Conservation (phyloP, 1,284 basidiomycete species). For the Blastosporella zonata region DNA sequence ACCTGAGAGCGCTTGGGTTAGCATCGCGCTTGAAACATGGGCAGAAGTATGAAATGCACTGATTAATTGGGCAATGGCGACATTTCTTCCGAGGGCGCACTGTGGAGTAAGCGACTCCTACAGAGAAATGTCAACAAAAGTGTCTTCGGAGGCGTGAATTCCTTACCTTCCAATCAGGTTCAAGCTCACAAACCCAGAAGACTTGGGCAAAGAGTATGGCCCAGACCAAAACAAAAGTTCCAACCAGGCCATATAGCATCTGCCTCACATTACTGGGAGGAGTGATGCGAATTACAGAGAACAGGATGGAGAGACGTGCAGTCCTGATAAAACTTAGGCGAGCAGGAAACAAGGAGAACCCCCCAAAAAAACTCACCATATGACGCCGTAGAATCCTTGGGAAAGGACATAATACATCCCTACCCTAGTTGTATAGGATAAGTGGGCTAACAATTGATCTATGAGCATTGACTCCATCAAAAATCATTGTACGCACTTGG, state of each 20-base stretch:
- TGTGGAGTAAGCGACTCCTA: slow-evolving; percentile 14
- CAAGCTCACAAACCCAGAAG: slow-evolving; percentile 25
- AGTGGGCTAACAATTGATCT: slow-evolving; percentile 1
- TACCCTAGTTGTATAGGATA: slow-evolving; percentile 11
- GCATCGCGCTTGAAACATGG: background rate
- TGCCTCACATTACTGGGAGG: slow-evolving; percentile 15
- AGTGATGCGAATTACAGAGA: slow-evolving; percentile 25
- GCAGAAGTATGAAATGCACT: slow-evolving; percentile 4
- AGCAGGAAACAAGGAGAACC: background rate
- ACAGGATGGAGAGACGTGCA: slow-evolving; percentile 26
- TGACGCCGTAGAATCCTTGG: slow-evolving; percentile 20
- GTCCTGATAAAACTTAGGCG: slow-evolving; percentile 16
- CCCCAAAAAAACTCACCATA: slow-evolving; percentile 18
- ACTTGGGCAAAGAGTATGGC: slow-evolving; percentile 24
- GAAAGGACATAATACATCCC: slow-evolving; percentile 19
- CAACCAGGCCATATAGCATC: slow-evolving; percentile 18
- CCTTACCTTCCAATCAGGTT: slow-evolving; percentile 15
- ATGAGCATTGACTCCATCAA: background rate
- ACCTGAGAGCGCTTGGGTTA: slow-evolving; percentile 1
- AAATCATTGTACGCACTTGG: slow-evolving; percentile 11
- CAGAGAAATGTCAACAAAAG: background rate
- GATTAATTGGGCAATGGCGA: slow-evolving; percentile 17
- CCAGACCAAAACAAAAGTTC: slow-evolving; percentile 21
- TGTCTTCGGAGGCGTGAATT: background rate
- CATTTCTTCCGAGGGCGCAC: slow-evolving; percentile 12